Percentiles rank a stretch among this genome's conserved stretches.
phyloP scores from a whole-genome alignment of 164 flowering plant genomes.

The Magnolia changhungtana region DNA sequence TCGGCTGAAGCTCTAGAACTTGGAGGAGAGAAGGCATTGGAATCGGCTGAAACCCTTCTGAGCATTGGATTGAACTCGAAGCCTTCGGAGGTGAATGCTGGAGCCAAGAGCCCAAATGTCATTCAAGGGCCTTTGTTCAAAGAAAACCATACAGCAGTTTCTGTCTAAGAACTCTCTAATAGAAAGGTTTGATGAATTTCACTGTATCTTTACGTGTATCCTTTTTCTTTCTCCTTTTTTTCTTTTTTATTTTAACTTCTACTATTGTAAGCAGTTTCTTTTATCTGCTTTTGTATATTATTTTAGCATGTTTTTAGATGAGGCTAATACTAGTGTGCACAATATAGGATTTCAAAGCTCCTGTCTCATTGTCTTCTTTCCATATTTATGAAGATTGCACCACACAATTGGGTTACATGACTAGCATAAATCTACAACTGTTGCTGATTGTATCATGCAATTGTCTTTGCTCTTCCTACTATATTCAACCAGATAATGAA shows the following conservation, averaged over 20 bases:
- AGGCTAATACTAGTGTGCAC: conserved; percentile 8
- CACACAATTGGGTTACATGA: not conserved
- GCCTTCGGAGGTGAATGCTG: conserved; percentile 8
- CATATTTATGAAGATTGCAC: not conserved
- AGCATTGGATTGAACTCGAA: conserved; percentile 29
- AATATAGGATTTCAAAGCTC: conserved; percentile 11
- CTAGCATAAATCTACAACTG: not conserved
- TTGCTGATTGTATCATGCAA: not conserved
- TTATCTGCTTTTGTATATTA: conserved; percentile 18
- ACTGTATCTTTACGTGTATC: conserved; percentile 1
- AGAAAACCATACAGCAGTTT: conserved; percentile 8
- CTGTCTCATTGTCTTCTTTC: not conserved
- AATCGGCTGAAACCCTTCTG: conserved; percentile 30
- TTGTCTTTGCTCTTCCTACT: not conserved
- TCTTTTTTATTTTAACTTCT: not conserved
- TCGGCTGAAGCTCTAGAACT: conserved; percentile 24
- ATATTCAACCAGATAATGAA: too few relatives aligned
- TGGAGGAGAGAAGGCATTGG: conserved; percentile 27
- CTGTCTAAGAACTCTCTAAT: conserved; percentile 8
- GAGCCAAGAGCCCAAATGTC: conserved; percentile 4
- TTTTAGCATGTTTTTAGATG: conserved; percentile 9
- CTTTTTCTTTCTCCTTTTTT: not conserved
- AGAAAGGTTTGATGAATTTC: conserved; percentile 22
- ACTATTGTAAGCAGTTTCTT: conserved; percentile 22
- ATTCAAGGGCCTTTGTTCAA: conserved; percentile 1